These are phyloP conservation scores for Lycium ferocissimum DNA, from an alignment of 257 asterid genomes.

Conservation along the genomic window DNA sequence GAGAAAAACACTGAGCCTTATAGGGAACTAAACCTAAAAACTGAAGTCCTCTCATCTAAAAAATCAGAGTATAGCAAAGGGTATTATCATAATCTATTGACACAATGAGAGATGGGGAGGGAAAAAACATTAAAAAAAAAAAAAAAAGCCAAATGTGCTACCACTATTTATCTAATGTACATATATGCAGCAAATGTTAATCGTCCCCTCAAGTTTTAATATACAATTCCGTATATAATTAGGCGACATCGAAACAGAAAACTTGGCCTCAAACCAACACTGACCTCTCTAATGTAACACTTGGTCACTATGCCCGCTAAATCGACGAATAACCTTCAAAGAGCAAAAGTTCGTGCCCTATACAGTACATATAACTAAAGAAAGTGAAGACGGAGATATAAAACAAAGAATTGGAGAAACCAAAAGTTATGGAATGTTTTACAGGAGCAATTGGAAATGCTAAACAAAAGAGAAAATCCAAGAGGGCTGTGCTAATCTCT, in stretches of 20 bases:
- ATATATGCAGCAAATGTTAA: neutral
- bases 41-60: too few relatives aligned
- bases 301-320: neutral
- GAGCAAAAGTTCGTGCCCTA: slow-evolving; percentile 30
- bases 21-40: neutral
- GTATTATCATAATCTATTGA: too few relatives aligned
- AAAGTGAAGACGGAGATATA: slow-evolving; percentile 11
- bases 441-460: slow-evolving; percentile 37
- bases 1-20: neutral
- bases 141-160: neutral
- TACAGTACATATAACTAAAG: slow-evolving; percentile 7
- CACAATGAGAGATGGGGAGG: neutral
- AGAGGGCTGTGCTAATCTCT: slow-evolving; percentile 37
- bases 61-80: neutral
- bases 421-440: slow-evolving; percentile 37
- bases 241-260: slow-evolving; percentile 23
- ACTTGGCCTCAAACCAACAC: slow-evolving; percentile 18
- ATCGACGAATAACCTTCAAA: slow-evolving; percentile 23
- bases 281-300: neutral
- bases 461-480: slow-evolving; percentile 42
- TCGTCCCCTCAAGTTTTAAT: slow-evolving; percentile 20
- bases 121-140: too few relatives aligned
- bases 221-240: slow-evolving; percentile 16
- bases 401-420: slow-evolving; percentile 16
- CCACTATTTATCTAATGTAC: neutral